Evolutionary conservation across 129 eudicot genomes (phyloP).

Genomic region (Escallonia rubra): DNA sequence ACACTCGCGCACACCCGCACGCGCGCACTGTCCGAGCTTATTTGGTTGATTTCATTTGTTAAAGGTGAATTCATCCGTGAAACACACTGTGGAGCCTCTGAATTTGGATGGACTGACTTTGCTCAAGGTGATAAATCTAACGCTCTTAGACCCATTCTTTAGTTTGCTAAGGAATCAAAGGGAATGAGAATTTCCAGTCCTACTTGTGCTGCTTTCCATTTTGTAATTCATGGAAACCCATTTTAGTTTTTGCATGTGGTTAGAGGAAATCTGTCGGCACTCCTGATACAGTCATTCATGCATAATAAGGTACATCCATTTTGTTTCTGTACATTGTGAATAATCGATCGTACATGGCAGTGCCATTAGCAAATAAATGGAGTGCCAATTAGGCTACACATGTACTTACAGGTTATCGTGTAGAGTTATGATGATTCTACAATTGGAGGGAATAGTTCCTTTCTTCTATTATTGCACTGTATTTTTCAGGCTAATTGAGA

Average conservation of each 20-base stretch:
- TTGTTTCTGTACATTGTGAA: background rate
- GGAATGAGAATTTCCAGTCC: background rate
- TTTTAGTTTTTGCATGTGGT: background rate
- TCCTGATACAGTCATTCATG: background rate
- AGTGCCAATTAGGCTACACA: background rate
- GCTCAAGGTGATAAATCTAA: constrained; percentile 48
- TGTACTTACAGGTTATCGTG: background rate
- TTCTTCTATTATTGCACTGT: background rate
- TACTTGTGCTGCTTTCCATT: background rate
- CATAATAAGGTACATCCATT: background rate
- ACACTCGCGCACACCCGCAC: background rate
- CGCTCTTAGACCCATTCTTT: background rate
- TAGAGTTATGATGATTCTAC: background rate
- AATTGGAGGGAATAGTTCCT: too few relatives aligned
- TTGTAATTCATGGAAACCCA: background rate
- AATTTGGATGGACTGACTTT: constrained; percentile 65
- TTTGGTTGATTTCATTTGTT: background rate
- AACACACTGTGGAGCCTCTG: constrained; percentile 60
- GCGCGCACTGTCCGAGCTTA: background rate
- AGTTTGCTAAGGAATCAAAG: background rate
- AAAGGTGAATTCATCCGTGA: constrained; percentile 47
- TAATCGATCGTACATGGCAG: background rate
- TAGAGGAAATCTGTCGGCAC: too few relatives aligned
- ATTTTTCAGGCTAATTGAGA: constrained; percentile 4
- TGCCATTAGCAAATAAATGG: background rate